Evolutionary conservation across 768 basidiomycete species (phyloP).

Genomic region (Inosperma sp.): DNA sequence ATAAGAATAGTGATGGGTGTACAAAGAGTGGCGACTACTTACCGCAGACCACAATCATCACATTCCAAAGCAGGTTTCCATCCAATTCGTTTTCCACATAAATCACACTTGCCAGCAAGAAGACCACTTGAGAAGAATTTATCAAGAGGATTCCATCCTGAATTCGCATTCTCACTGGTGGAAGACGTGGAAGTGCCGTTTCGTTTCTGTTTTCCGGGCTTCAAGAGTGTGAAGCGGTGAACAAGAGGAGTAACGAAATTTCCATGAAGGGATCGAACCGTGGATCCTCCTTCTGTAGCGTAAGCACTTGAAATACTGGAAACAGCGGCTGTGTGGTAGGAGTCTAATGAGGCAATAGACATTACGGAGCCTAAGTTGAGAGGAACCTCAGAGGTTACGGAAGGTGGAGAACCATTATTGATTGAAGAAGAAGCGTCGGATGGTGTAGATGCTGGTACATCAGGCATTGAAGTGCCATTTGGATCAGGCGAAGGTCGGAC

Average conservation of each 20-base stretch:
- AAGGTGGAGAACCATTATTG: conserved; percentile 19
- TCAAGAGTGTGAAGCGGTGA: conserved; percentile 84
- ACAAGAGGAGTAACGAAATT: conserved; percentile 48
- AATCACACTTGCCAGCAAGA: conserved; percentile 72
- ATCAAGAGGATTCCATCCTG: conserved; percentile 72
- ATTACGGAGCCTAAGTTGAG: conserved; percentile 44
- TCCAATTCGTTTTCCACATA: conserved; percentile 77
- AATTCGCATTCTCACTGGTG: conserved; percentile 49
- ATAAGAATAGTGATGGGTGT: conserved; percentile 6
- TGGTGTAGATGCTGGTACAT: conserved; percentile 33
- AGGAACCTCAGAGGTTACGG: conserved; percentile 31
- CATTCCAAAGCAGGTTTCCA: conserved; percentile 85
- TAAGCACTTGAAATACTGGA: conserved; percentile 51
- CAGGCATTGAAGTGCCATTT: conserved; percentile 38
- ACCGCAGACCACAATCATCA: conserved; percentile 84
- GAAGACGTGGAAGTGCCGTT: conserved; percentile 21
- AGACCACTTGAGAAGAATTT: conserved; percentile 72
- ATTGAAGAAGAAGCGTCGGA: conserved; percentile 18
- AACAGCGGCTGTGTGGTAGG: conserved; percentile 60
- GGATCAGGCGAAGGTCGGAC: conserved; percentile 54
- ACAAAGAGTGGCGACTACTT: conserved; percentile 19
- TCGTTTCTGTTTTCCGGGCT: conserved; percentile 65
- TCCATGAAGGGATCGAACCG: conserved; percentile 45
- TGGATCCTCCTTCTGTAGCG: conserved; percentile 77
- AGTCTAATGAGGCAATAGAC: conserved; percentile 55